These are phyloP conservation scores for Picochlorum sp. DNA, from an alignment of 139 green algal genomes.

Conservation along the genomic window DNA sequence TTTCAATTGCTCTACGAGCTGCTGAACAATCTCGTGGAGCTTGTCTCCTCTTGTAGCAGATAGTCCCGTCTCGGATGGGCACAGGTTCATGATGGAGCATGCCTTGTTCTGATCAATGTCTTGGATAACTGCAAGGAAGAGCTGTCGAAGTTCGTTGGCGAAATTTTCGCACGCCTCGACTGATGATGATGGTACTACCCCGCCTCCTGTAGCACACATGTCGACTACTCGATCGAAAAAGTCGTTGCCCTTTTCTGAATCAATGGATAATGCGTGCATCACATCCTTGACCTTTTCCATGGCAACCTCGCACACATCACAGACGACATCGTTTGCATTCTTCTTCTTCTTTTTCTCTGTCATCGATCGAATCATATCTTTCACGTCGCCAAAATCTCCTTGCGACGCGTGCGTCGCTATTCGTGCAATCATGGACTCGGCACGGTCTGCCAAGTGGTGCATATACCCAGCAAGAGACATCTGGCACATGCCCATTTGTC, in stretches of 20 bases:
- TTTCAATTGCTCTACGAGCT: no score
- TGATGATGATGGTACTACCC: neutral
- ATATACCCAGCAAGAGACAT: no score
- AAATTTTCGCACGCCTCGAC: neutral
- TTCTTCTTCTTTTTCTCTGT: neutral
- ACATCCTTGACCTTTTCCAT: neutral
- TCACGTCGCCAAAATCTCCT: neutral
- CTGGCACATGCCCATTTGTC: slow-evolving; percentile 13
- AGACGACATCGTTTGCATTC: neutral
- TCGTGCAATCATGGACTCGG: neutral
- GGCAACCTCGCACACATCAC: neutral
- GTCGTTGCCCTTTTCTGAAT: neutral
- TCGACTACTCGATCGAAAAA: neutral
- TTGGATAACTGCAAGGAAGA: no score
- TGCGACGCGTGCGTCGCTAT: neutral
- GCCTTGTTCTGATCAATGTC: no score
- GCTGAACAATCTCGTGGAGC: no score
- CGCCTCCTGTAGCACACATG: neutral
- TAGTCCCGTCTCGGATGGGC: no score
- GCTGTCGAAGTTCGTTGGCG: no score
- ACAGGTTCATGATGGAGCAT: no score
- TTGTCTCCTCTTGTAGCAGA: no score
- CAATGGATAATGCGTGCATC: slow-evolving; percentile 7
- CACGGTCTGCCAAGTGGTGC: neutral
- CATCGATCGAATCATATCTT: no score